These are phyloP conservation scores for Sporisorium iseilematis-ciliati DNA, from an alignment of 1,284 basidiomycete species.

Conservation along the genomic window DNA sequence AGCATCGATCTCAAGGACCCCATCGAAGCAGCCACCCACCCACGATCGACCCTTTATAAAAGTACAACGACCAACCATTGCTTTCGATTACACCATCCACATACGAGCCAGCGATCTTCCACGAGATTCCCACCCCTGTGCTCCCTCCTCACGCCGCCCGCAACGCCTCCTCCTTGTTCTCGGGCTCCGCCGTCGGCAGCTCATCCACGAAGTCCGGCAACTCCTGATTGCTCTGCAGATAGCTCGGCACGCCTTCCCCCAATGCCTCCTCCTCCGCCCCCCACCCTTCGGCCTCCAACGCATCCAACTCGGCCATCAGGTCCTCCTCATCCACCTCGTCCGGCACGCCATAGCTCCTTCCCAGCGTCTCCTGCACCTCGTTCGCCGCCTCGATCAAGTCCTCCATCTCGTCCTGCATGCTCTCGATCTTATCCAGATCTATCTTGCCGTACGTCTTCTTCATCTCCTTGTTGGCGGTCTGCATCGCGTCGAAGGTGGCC, in stretches of 20 bases:
- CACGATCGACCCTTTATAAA: too few species aligned
- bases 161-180: constrained; percentile 35
- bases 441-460: constrained; percentile 97
- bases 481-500: constrained; percentile 99
- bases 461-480: constrained; percentile 96
- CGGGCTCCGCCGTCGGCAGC: constrained; percentile 29
- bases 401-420: constrained; percentile 83
- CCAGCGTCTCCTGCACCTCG: constrained; percentile 94
- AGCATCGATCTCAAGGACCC: too few species aligned
- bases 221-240: constrained; percentile 52
- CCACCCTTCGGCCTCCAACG: constrained; percentile 82
- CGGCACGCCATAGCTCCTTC: constrained; percentile 93
- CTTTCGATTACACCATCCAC: too few species aligned
- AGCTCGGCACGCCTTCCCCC: constrained; percentile 51
- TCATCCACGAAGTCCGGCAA: constrained; percentile 67
- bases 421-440: constrained; percentile 96
- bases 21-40: too few species aligned
- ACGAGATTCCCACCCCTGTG: too few species aligned
- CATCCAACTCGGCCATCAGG: constrained; percentile 83
- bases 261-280: constrained; percentile 17
- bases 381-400: constrained; percentile 96
- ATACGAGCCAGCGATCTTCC: too few species aligned
- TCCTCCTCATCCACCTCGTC: constrained; percentile 98
- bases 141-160: constrained; percentile 27
- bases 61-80: too few species aligned